Conservation (phyloP, 2,329 filamentous ascomycete genomes). For the Ceratocystis albifundus region DNA sequence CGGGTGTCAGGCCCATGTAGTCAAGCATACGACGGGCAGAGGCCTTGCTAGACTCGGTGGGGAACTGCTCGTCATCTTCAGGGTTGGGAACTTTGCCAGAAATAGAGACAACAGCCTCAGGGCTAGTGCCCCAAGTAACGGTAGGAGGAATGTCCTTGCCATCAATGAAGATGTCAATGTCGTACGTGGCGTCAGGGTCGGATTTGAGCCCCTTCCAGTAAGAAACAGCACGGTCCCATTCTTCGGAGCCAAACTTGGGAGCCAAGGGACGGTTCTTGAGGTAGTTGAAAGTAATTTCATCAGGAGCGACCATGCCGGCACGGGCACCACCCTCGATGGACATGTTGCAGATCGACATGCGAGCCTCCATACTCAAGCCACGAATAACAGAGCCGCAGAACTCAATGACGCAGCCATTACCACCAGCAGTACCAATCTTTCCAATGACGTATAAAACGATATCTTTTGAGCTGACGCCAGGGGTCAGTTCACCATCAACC, state of each 20-base stretch:
- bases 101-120: slow-evolving; percentile 92
- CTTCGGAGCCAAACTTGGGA: slow-evolving; percentile 67
- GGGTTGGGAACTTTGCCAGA: slow-evolving; percentile 83
- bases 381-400: slow-evolving; percentile 93
- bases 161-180: slow-evolving; percentile 79
- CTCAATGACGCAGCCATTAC: slow-evolving; percentile 89
- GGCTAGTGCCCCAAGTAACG: slow-evolving; percentile 92
- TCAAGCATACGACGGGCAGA: slow-evolving; percentile 72
- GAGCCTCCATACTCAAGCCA: slow-evolving; percentile 81
- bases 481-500: slow-evolving; percentile 78
- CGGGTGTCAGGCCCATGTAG: slow-evolving; percentile 88
- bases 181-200: slow-evolving; percentile 79
- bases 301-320: slow-evolving; percentile 93
- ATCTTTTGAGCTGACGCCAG: slow-evolving; percentile 93
- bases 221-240: slow-evolving; percentile 77
- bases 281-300: slow-evolving; percentile 89
- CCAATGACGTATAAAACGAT: slow-evolving; percentile 89
- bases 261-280: slow-evolving; percentile 84
- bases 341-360: slow-evolving; percentile 99
- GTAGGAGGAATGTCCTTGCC: slow-evolving; percentile 89
- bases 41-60: slow-evolving; percentile 65
- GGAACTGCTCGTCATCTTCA: slow-evolving; percentile 53
- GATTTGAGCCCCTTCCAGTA: slow-evolving; percentile 84
- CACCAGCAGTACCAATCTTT: slow-evolving; percentile 85
- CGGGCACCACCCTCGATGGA: slow-evolving; percentile 91